Conservation (phyloP, 768 basidiomycete genomes). For the Lactifluus volemus region DNA sequence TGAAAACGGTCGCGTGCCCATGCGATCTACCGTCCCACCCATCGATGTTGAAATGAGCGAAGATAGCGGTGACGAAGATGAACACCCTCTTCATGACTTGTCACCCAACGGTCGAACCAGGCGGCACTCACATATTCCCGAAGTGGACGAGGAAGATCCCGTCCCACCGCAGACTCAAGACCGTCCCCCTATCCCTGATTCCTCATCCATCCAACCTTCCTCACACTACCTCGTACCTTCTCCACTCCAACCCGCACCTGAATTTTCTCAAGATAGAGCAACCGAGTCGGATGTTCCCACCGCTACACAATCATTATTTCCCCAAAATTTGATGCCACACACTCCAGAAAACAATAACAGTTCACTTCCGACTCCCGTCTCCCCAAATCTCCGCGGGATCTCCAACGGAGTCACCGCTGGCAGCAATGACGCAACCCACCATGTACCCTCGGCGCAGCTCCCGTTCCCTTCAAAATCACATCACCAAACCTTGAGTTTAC, state of each 20-base stretch:
- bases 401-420: constrained; percentile 2
- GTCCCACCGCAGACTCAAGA: background rate
- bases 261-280: background rate
- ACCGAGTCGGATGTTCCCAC: constrained; percentile 23
- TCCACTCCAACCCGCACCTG: constrained; percentile 11
- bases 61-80: constrained; percentile 68
- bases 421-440: background rate
- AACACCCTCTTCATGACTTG: constrained; percentile 7
- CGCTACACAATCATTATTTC: constrained; percentile 25
- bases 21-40: constrained; percentile 42
- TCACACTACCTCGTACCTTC: constrained; percentile 28
- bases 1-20: constrained; percentile 28
- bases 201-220: constrained; percentile 24
- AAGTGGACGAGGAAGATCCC: constrained; percentile 57
- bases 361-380: constrained; percentile 21
- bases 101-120: background rate
- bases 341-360: background rate
- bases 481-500: constrained; percentile 6
- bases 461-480: constrained; percentile 9
- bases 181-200: background rate
- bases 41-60: constrained; percentile 72
- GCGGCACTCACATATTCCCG: constrained; percentile 51
- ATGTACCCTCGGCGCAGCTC: background rate
- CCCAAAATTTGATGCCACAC: constrained; percentile 1
- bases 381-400: constrained; percentile 20